Conservation (phyloP, 2,329 filamentous ascomycete species). For the Cadophora malorum region DNA sequence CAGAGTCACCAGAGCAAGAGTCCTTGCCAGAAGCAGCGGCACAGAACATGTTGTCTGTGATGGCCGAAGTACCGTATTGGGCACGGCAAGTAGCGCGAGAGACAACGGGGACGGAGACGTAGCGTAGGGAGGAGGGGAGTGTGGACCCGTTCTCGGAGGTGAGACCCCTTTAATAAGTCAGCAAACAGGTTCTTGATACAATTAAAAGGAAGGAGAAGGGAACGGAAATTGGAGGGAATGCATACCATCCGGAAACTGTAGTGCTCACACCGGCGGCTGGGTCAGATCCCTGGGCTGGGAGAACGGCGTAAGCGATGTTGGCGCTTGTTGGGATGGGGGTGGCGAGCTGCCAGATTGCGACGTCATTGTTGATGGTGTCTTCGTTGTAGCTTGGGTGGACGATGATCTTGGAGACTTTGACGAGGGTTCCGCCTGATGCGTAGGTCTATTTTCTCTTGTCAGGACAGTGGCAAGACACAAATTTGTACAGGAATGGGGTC, state of each 20-base stretch:
- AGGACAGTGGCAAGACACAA: too few relatives aligned
- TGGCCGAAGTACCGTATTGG: background rate
- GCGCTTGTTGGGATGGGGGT: background rate
- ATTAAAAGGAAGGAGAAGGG: too few relatives aligned
- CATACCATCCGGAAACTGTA: background rate
- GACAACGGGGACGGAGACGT: background rate
- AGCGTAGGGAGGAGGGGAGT: background rate
- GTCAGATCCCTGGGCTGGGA: background rate
- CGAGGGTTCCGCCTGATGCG: background rate
- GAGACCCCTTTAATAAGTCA: background rate
- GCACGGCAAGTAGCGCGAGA: background rate
- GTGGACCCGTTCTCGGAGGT: background rate
- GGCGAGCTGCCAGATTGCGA: background rate
- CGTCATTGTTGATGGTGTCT: background rate
- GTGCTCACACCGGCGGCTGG: background rate
- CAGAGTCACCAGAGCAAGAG: background rate
- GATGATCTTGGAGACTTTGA: background rate
- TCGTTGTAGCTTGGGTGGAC: background rate
- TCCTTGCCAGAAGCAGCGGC: background rate
- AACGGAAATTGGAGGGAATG: too few relatives aligned
- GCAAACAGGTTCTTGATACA: too few relatives aligned
- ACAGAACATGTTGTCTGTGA: background rate
- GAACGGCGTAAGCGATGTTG: background rate
- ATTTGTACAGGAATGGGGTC: too few relatives aligned
- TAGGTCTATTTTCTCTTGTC: background rate